A percentile compares a stretch with the other conserved stretches of the same genome.
Evolutionary conservation across 108 stramenopile species (phyloP).

Genomic region (Schizochytrium sp.): DNA sequence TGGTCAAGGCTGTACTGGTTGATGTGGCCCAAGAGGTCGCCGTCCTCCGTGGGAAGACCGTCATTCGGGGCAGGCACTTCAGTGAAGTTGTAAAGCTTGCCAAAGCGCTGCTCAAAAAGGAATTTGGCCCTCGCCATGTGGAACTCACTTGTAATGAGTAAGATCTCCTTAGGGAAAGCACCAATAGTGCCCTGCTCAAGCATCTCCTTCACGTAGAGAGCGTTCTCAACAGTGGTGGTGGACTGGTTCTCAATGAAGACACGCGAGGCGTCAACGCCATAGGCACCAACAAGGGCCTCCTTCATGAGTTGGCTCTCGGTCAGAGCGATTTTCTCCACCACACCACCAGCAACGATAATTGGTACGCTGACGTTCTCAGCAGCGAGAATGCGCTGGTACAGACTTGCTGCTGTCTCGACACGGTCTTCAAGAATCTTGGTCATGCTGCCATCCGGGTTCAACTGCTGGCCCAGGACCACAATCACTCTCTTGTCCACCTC

Average conservation of each 20-base stretch:
- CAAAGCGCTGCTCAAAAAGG: slow-evolving; percentile 20
- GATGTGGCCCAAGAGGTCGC: not conserved
- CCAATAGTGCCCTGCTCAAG: not conserved
- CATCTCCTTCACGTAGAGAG: not conserved
- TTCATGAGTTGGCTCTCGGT: not conserved
- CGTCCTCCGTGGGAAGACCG: not conserved
- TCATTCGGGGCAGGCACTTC: slow-evolving; percentile 5
- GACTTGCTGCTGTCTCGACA: too few relatives aligned
- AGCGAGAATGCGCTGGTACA: not conserved
- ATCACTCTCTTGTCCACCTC: too few relatives aligned
- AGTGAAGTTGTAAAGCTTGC: not conserved
- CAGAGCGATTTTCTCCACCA: not conserved
- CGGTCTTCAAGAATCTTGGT: too few relatives aligned
- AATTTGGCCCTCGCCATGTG: not conserved
- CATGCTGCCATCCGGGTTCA: too few relatives aligned
- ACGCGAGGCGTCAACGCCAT: not conserved
- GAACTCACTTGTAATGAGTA: not conserved
- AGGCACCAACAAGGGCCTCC: not conserved
- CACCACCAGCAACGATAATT: slow-evolving; percentile 5
- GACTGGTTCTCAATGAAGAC: not conserved
- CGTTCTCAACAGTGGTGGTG: slow-evolving; percentile 27
- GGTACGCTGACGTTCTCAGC: not conserved
- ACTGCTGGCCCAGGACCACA: too few relatives aligned
- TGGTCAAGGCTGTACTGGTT: slow-evolving; percentile 9
- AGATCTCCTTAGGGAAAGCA: not conserved